Percentiles rank a stretch among this genome's conserved stretches.
phyloP scores from a whole-genome alignment of 345 rosid genomes.

The Citropsis articulata region DNA sequence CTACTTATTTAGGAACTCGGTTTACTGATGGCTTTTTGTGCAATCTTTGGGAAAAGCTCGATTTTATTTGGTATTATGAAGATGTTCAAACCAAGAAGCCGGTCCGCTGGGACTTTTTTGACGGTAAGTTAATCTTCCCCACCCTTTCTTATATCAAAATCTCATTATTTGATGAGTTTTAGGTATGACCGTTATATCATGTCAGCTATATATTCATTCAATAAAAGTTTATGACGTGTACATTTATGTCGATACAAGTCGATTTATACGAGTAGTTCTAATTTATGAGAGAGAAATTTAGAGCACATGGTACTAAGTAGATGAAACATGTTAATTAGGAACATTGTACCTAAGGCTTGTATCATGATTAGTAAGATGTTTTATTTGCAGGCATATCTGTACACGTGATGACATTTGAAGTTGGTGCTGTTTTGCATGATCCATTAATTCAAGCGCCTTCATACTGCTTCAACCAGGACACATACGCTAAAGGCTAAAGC shows the following conservation, averaged over 20 bases:
- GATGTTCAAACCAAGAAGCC: conserved; percentile 31
- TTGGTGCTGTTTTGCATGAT: conserved; percentile 32
- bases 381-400: conserved; percentile 27
- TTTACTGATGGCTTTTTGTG: conserved; percentile 36
- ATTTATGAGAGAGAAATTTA: too few relatives aligned
- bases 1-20: conserved; percentile 30
- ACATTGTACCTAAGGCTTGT: too few relatives aligned
- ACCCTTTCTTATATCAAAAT: too few relatives aligned
- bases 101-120: conserved; percentile 34
- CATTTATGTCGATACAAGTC: too few relatives aligned
- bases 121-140: conserved; percentile 15
- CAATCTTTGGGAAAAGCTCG: conserved; percentile 41
- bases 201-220: too few relatives aligned
- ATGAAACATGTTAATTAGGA: not conserved
- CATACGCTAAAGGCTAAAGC: not conserved
- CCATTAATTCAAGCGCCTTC: conserved; percentile 30
- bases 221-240: too few relatives aligned
- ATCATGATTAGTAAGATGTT: not conserved
- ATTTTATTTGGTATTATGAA: conserved; percentile 38
- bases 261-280: too few relatives aligned
- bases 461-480: conserved; percentile 24
- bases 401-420: conserved; percentile 36
- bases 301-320: too few relatives aligned
- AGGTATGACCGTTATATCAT: too few relatives aligned
- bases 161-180: too few relatives aligned